Evolutionary conservation across 2,329 filamentous ascomycete genomes (phyloP).

Genomic region (Bisporella sp.): DNA sequence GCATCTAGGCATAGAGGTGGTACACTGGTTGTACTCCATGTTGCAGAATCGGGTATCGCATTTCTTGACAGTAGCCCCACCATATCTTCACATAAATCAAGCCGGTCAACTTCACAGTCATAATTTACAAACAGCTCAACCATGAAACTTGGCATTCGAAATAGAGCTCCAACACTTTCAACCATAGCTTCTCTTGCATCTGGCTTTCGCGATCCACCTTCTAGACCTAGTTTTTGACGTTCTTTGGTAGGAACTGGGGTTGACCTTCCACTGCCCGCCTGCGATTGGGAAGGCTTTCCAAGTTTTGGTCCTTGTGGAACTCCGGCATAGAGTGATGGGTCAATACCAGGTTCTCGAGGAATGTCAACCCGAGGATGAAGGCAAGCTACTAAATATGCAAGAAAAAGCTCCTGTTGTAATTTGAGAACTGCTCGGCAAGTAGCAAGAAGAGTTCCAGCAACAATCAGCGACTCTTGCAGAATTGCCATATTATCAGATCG

Average conservation of each 20-base stretch:
- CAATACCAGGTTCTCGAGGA: slow-evolving; percentile 81
- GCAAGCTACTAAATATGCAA: slow-evolving; percentile 91
- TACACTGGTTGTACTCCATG: slow-evolving; percentile 98
- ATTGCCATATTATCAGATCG: slow-evolving; percentile 95
- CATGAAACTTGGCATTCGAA: slow-evolving; percentile 91
- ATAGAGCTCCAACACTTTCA: slow-evolving; percentile 86
- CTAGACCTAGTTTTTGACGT: slow-evolving; percentile 83
- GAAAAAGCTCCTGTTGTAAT: slow-evolving; percentile 90
- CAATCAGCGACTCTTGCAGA: slow-evolving; percentile 84
- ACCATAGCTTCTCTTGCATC: slow-evolving; percentile 98
- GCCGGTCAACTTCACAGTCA: slow-evolving; percentile 87
- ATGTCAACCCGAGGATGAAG: slow-evolving; percentile 93
- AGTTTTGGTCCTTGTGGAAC: slow-evolving; percentile 88
- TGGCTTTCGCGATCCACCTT: slow-evolving; percentile 85
- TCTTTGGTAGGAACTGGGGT: slow-evolving; percentile 92
- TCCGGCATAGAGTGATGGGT: slow-evolving; percentile 84
- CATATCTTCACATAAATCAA: slow-evolving; percentile 92
- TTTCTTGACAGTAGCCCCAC: slow-evolving; percentile 88
- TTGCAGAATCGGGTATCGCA: slow-evolving; percentile 92
- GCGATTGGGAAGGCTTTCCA: slow-evolving; percentile 70
- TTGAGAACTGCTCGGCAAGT: slow-evolving; percentile 89
- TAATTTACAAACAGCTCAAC: slow-evolving; percentile 96
- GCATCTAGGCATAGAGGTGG: slow-evolving; percentile 92
- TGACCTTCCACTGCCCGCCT: slow-evolving; percentile 69
- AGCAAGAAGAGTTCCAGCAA: slow-evolving; percentile 82